Conservation (phyloP, 306 rosid species). For the Elaeagnus macrophylla region DNA sequence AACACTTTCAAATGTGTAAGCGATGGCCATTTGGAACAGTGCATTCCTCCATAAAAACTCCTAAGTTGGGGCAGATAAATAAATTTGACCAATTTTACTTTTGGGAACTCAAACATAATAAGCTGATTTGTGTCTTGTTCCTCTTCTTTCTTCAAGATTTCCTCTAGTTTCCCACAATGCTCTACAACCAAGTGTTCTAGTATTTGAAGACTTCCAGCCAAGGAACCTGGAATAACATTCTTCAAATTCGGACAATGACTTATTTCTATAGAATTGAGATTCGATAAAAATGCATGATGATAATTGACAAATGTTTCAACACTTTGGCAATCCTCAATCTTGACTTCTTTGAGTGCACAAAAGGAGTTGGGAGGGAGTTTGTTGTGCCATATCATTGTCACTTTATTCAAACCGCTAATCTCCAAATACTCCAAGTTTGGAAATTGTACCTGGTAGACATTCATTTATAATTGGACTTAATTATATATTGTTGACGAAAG, state of each 20-base stretch:
- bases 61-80: background rate
- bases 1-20: background rate
- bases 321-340: background rate
- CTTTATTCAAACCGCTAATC: rapidly evolving
- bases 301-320: rapidly evolving
- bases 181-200: conserved; percentile 11
- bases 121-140: background rate
- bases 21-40: conserved; percentile 14
- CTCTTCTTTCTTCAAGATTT: conserved; percentile 12
- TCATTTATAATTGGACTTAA: too few relatives aligned
- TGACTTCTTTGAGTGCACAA: background rate
- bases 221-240: conserved; percentile 13
- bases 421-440: background rate
- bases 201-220: conserved; percentile 11
- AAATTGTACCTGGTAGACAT: background rate
- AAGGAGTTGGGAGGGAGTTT: background rate
- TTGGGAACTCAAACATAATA: conserved; percentile 4
- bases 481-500: too few relatives aligned
- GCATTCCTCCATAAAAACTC: conserved; percentile 11
- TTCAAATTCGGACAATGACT: conserved; percentile 13
- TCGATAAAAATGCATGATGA: conserved; percentile 1
- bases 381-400: background rate
- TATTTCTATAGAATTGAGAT: conserved; percentile 1
- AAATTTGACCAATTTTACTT: conserved; percentile 3
- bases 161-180: conserved; percentile 14